Conservation (phyloP, 106 monocot species). For the Dioscorea zingiberensis region DNA sequence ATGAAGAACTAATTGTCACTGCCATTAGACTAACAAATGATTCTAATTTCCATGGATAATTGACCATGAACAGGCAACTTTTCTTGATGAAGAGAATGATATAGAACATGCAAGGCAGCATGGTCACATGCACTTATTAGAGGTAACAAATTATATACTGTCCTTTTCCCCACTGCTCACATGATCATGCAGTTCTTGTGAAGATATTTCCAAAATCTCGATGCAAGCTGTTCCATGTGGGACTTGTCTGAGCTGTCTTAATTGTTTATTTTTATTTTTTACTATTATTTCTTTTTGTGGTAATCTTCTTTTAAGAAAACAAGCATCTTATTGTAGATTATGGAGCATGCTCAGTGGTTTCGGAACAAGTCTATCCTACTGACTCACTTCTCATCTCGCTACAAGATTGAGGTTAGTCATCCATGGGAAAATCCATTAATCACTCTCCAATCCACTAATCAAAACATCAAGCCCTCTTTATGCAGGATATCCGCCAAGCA, state of each 20-base stretch:
- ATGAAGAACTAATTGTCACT: too few species aligned
- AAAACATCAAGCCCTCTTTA: neutral
- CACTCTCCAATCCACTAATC: neutral
- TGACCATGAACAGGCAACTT: conserved; percentile 61
- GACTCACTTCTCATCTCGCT: conserved; percentile 94
- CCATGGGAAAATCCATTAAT: neutral
- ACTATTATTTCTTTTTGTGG: neutral
- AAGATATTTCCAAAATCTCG: neutral
- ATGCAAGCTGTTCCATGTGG: too few species aligned
- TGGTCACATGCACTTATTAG: conserved; percentile 89
- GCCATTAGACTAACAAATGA: too few species aligned
- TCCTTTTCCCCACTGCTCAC: too few species aligned
- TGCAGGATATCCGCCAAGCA: conserved; percentile 83
- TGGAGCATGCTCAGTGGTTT: conserved; percentile 87
- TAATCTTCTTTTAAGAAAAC: too few species aligned
- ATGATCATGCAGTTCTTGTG: too few species aligned
- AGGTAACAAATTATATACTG: conserved; percentile 31
- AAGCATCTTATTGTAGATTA: conserved; percentile 40
- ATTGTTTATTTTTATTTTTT: too few species aligned
- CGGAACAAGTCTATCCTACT: conserved; percentile 86
- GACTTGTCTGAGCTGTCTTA: too few species aligned
- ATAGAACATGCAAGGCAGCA: conserved; percentile 61
- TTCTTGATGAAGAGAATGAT: conserved; percentile 75
- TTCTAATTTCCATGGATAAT: neutral
- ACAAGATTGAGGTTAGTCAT: conserved; percentile 66